Conservation (phyloP, 2,329 filamentous ascomycete species). For the Akanthomyces muscarius region DNA sequence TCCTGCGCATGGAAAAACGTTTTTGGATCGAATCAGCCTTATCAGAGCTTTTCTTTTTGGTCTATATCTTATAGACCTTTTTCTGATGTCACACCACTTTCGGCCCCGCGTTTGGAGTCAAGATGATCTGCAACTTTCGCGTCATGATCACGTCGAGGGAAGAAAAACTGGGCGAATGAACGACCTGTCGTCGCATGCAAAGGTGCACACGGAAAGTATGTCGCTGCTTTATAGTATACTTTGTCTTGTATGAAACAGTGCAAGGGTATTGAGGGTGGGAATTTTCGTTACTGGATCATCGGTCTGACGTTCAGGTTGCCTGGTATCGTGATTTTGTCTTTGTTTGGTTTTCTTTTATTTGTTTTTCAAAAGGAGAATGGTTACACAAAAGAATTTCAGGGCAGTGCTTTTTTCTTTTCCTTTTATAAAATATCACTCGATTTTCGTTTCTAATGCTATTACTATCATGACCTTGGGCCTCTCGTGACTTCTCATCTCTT, state of each 20-base stretch:
- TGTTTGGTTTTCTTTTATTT: background rate
- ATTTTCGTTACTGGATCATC: background rate
- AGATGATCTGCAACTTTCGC: background rate
- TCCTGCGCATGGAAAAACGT: no score
- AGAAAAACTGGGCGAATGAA: background rate
- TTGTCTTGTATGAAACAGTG: background rate
- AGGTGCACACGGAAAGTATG: background rate
- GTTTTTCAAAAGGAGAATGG: slow-evolving; percentile 15
- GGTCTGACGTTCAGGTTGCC: background rate
- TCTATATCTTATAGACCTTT: background rate
- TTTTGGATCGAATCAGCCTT: background rate
- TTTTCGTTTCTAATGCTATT: background rate
- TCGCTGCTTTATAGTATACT: background rate
- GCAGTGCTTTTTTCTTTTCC: background rate
- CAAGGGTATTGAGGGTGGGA: background rate
- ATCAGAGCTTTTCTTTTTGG: background rate
- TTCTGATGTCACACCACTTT: background rate
- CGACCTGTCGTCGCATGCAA: background rate
- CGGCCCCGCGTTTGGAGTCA: background rate
- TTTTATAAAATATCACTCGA: background rate
- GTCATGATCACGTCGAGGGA: background rate
- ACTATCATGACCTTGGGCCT: background rate
- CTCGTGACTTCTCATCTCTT: background rate
- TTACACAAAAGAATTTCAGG: slow-evolving; percentile 17
- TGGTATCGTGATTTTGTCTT: background rate